A percentile compares a stretch with the other conserved stretches of the same genome.
Evolutionary conservation across 768 basidiomycete species (phyloP).

Genomic region (Kwoniella mangroviensis): DNA sequence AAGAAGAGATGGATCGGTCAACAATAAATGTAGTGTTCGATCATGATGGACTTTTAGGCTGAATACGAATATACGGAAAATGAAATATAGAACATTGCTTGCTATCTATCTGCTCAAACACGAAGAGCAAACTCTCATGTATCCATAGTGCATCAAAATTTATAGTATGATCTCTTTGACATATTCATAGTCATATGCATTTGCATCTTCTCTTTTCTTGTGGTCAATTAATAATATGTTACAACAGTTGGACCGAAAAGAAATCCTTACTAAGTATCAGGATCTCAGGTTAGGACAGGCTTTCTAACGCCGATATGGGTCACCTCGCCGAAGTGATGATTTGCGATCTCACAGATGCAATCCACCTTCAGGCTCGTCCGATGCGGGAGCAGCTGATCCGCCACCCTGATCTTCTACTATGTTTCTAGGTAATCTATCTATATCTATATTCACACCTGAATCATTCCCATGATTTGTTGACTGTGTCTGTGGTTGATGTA

Average conservation of each 20-base stretch:
- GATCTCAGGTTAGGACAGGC: no score
- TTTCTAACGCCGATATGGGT: no score
- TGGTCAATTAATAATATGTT: neutral
- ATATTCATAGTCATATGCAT: conserved; percentile 1
- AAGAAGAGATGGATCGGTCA: conserved; percentile 38
- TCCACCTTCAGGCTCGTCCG: neutral
- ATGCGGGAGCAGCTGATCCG: neutral
- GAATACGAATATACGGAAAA: neutral
- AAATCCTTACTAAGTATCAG: no score
- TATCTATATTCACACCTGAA: neutral
- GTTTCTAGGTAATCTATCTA: conserved; percentile 1
- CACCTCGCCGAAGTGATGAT: no score
- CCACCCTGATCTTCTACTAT: neutral
- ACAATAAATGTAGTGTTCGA: conserved; percentile 13
- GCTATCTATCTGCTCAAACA: neutral
- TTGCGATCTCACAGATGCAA: conserved; percentile 1
- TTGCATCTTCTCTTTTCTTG: neutral
- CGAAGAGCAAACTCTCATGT: neutral
- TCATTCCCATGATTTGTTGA: neutral
- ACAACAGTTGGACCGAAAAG: no score
- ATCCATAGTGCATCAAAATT: conserved; percentile 16
- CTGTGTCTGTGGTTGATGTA: neutral
- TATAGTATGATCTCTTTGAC: conserved; percentile 9
- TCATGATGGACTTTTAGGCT: neutral
- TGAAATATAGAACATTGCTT: neutral